Evolutionary conservation across 108 stramenopile genomes (phyloP), one percentile per base, ranked within the genome.

Genomic region (Hondaea fermentalgiana): DNA sequence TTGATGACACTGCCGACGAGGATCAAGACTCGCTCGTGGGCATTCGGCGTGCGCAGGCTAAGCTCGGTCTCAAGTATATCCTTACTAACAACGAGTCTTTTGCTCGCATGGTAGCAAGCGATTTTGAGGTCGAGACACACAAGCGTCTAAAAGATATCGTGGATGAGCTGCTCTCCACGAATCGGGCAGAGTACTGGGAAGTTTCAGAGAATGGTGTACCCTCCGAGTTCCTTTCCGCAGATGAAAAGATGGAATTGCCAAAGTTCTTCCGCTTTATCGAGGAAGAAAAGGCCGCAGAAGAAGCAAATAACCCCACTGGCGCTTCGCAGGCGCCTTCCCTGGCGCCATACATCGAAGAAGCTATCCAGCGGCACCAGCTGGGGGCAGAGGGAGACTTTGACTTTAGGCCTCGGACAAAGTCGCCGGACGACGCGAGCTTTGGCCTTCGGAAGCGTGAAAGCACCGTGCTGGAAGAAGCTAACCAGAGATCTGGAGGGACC

Each of bases 21-120:
- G 76, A 83, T 23, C 76, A 83, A 23, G 51, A 83, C n/a, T 53
- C 76, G n/a, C 76, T 83, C 51, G 51, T 83, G 45, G 76, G 76
- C 76, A 53, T 83, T 83, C 76, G 76, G n/a, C 45, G 76, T 6
- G 76, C 76, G 3, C 76, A 83, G 49, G 76, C 51, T 2, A 83
- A 83, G 23, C n/a, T 83, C 6, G 76, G 3, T 3, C 45, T 53
- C 49, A 83, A 47, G 28, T 83, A 83, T 35, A 47, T 83, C 2
- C 8, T 53, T 12, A 83, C 76, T 12, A 4, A 53, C 76, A 47
- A 83, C 51, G 51, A 83, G 76, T 83, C 45, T 6, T 53, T 53
- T 45, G 76, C 76, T n/a, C 76, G 51, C 6, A 83, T 83, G 49
- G 51, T 83, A 55, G 76, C 76, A 12, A 83, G 51, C 28, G 76